These are phyloP conservation scores for Fusarium penzigii DNA, from an alignment of 2,329 filamentous ascomycete genomes.

Conservation along the genomic window DNA sequence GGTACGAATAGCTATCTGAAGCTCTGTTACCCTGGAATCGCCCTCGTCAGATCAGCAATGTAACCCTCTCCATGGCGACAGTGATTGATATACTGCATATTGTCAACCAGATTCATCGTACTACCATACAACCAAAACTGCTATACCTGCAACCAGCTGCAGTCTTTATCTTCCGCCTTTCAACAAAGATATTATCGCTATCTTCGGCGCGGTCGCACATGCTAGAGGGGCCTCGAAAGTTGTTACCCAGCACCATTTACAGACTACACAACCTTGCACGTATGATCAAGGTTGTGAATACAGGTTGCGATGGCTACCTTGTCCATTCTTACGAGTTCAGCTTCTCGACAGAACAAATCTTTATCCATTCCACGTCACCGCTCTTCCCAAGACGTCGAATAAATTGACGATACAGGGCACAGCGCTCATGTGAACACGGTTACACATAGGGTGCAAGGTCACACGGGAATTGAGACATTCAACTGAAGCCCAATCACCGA, in stretches of 20 bases:
- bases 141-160: neutral
- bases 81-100: neutral
- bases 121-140: neutral
- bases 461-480: slow-evolving; percentile 20
- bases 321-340: neutral
- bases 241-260: too few species aligned
- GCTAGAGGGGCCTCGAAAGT: too few species aligned
- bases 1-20: neutral
- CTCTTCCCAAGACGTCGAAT: slow-evolving; percentile 3
- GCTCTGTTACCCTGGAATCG: neutral
- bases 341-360: neutral
- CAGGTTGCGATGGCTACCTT: too few species aligned
- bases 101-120: neutral
- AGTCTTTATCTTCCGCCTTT: neutral
- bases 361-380: slow-evolving; percentile 12
- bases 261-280: neutral
- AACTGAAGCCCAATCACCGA: slow-evolving; percentile 23
- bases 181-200: too few species aligned
- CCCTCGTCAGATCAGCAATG: neutral
- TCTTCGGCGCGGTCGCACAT: too few species aligned
- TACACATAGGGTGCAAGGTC: slow-evolving; percentile 19
- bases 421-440: slow-evolving; percentile 26
- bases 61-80: neutral
- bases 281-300: neutral
- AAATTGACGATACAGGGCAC: neutral